Base-by-base conservation (phyloP, 2,329 filamentous ascomycete species). In the Mycosphaerella sp. region DNA sequence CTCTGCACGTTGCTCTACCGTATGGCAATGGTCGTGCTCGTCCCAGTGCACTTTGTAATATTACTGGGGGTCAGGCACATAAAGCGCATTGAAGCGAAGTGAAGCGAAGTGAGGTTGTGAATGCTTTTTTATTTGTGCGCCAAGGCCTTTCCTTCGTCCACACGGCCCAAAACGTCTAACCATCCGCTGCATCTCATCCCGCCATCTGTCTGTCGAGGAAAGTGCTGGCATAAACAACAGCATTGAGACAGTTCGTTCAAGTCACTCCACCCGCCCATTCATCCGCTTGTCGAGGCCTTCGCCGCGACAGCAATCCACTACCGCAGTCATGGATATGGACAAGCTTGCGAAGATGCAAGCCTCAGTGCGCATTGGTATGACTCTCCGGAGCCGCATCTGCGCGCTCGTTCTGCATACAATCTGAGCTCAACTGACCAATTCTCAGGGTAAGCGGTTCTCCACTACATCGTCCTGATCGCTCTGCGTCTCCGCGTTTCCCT, bases 291-390 rank as follows among this genome's bases (percentile, higher is more conserved):
- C 50, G 50, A 44, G 51, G 46, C 51, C 27, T 27, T 44, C 21
- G 44, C 44, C 37, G 21, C 53, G 43, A 46, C 54, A 49, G 34
- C 32, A 39, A 10, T 44, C 30, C 41, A 28, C 10, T n/a, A 42
- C 56, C 49, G 59, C 59, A 49, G 61, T 47, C 64, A 82, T 84
- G 80, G 80, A 84, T 78, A 74, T 78, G 67, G 79, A 79, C 71
- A 84, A 83, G 77, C 72, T 84, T 68, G 79, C 79, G 70, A 79
- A 73, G 70, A 79, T 84, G 78, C 80, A 83, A 73, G 75, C 77
- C 73, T 79, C 78, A 66, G 79, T 80, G 69, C 79, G 80, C 71
- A 87, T 84, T 75, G 85, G 85, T 87, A 81, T 66, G 84, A 57
- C 18, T 12, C 17, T 32, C 18, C 16, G 12, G 16, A 17, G 16